These are phyloP conservation scores for Thermochaetoides dissita DNA, from an alignment of 2,329 filamentous ascomycete genomes.

Conservation along the genomic window DNA sequence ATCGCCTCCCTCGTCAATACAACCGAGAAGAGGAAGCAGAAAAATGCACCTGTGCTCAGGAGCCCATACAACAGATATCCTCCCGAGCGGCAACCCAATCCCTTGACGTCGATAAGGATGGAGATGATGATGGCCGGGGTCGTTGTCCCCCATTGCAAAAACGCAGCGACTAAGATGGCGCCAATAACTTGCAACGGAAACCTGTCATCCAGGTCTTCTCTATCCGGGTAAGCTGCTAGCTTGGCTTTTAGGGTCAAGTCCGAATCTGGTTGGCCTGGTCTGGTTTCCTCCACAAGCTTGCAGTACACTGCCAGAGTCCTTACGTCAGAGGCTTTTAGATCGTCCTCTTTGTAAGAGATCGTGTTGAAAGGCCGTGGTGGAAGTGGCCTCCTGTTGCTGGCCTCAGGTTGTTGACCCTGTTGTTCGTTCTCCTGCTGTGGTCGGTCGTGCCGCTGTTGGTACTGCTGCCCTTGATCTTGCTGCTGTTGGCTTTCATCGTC, in stretches of 20 bases:
- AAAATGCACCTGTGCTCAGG: slow-evolving; percentile 1
- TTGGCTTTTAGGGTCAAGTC: not conserved
- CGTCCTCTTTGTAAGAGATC: not conserved
- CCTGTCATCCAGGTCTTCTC: not conserved
- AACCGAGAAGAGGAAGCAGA: not conserved
- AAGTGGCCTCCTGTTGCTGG: too few species aligned
- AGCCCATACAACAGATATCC: slow-evolving; percentile 5
- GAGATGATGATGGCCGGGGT: slow-evolving; percentile 5
- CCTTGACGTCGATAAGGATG: slow-evolving; percentile 4
- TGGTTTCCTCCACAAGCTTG: not conserved
- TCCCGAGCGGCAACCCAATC: slow-evolving; percentile 3
- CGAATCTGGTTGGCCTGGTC: not conserved
- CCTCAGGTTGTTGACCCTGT: too few species aligned
- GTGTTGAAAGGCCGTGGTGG: too few species aligned
- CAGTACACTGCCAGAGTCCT: not conserved
- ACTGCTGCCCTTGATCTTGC: too few species aligned
- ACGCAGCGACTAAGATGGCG: not conserved
- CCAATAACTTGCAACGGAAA: not conserved
- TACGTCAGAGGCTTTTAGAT: not conserved
- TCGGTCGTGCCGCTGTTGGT: too few species aligned
- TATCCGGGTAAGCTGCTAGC: not conserved
- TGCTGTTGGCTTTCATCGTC: too few species aligned
- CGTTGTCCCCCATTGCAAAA: slow-evolving; percentile 6
- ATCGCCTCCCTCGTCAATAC: not conserved
- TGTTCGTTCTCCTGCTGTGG: too few species aligned